These are phyloP conservation scores for Cynanchum wilfordii DNA, from an alignment of 257 asterid species.

Conservation along the genomic window DNA sequence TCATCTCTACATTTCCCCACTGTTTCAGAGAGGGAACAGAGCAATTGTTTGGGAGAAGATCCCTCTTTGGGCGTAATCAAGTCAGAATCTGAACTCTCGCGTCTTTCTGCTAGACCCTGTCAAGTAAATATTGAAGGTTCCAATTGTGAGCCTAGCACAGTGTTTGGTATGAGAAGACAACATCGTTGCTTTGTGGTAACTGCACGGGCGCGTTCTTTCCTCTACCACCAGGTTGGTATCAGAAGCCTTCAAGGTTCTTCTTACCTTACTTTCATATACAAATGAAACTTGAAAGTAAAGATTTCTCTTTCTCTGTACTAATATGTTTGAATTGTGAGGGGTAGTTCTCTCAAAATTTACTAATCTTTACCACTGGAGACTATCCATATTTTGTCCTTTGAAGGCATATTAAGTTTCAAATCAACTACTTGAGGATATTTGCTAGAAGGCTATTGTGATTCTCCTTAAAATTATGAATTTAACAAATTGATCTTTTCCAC, in stretches of 20 bases:
- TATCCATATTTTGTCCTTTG: background rate
- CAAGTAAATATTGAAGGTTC: conserved; percentile 28
- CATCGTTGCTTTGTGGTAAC: conserved; percentile 80
- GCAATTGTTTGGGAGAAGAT: conserved; percentile 24
- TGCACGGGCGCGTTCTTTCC: conserved; percentile 87
- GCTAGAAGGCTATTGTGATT: background rate
- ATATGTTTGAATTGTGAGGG: background rate
- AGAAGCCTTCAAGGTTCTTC: background rate
- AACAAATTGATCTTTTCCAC: background rate
- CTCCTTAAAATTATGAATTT: background rate
- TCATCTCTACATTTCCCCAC: conserved; percentile 68
- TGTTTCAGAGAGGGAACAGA: conserved; percentile 42
- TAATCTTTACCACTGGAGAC: background rate
- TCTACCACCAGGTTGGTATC: conserved; percentile 80
- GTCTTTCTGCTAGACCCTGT: conserved; percentile 23
- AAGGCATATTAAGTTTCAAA: background rate
- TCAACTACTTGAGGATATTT: background rate
- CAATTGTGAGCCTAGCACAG: conserved; percentile 30
- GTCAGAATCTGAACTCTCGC: conserved; percentile 27
- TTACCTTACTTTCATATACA: background rate
- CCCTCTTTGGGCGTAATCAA: conserved; percentile 29
- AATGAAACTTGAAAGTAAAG: background rate
- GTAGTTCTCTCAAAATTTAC: background rate
- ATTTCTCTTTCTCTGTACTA: background rate
- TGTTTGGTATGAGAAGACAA: conserved; percentile 62